Evolutionary conservation across 2,329 filamentous ascomycete species (phyloP).

Genomic region (Emergomyces africanus): DNA sequence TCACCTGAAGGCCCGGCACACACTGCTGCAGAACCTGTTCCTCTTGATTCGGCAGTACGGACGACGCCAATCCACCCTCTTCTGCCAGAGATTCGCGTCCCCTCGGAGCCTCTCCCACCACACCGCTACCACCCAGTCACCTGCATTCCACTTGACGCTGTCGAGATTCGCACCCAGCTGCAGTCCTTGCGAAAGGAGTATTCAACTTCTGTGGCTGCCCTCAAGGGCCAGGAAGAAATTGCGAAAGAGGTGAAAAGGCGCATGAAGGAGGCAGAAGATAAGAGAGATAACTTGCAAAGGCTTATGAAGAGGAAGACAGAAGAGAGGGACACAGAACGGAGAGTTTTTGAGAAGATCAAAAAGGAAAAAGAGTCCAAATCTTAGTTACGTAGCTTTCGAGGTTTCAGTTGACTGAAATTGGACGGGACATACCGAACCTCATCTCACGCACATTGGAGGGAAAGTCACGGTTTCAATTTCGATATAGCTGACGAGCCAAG

Average conservation of each 20-base stretch:
- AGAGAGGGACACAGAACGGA: constrained; percentile 31
- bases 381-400: not conserved
- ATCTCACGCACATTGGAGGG: not conserved
- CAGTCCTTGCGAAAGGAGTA: constrained; percentile 25
- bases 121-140: constrained; percentile 28
- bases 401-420: not conserved
- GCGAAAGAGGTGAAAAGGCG: constrained; percentile 26
- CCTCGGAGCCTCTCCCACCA: constrained; percentile 20
- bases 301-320: constrained; percentile 32
- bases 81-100: constrained; percentile 28
- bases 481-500: not conserved
- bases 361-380: constrained; percentile 19
- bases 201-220: constrained; percentile 21
- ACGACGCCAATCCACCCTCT: constrained; percentile 27
- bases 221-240: constrained; percentile 25
- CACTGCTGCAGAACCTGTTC: constrained; percentile 12
- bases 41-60: constrained; percentile 24
- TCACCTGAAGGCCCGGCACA: constrained; percentile 6
- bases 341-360: constrained; percentile 30
- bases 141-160: constrained; percentile 22
- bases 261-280: constrained; percentile 25
- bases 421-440: not conserved
- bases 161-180: constrained; percentile 20
- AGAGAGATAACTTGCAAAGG: constrained; percentile 27
- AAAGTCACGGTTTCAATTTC: not conserved